A percentile compares a stretch with the other conserved stretches of the same genome.
phyloP scores from a whole-genome alignment of 345 rosid genomes.

The Pelargonium nanum region DNA sequence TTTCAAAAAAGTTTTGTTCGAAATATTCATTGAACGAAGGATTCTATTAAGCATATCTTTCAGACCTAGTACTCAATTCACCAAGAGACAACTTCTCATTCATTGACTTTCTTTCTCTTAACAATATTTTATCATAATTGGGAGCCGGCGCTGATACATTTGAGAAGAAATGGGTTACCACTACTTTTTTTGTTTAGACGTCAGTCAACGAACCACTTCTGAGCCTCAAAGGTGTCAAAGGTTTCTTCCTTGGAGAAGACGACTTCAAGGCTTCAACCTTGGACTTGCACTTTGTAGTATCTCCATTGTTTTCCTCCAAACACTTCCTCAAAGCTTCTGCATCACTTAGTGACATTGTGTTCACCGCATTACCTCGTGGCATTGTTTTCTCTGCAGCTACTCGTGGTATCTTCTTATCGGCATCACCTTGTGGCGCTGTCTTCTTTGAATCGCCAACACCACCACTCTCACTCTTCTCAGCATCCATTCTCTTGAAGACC shows the following conservation, averaged over 20 bases:
- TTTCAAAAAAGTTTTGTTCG: too few species aligned
- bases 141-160: neutral
- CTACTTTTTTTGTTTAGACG: constrained; percentile 13
- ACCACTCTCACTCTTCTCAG: constrained; percentile 10
- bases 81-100: neutral
- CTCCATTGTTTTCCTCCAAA: constrained; percentile 29
- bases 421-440: constrained; percentile 11
- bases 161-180: constrained; percentile 8
- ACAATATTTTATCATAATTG: neutral
- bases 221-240: constrained; percentile 12
- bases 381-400: neutral
- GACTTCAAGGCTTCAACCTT: constrained; percentile 26
- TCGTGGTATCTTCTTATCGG: neutral
- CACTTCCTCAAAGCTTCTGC: constrained; percentile 23
- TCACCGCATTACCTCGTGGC: neutral
- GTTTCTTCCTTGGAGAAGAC: constrained; percentile 13
- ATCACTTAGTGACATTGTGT: neutral
- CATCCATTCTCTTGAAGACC: constrained; percentile 21
- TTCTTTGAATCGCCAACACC: constrained; percentile 6
- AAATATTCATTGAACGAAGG: too few species aligned
- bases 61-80: neutral
- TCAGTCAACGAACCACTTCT: constrained; percentile 26
- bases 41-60: neutral
- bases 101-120: neutral
- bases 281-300: constrained; percentile 28